These are phyloP conservation scores for Botryotinia globosa DNA, from an alignment of 2,329 filamentous ascomycete species.

Conservation along the genomic window DNA sequence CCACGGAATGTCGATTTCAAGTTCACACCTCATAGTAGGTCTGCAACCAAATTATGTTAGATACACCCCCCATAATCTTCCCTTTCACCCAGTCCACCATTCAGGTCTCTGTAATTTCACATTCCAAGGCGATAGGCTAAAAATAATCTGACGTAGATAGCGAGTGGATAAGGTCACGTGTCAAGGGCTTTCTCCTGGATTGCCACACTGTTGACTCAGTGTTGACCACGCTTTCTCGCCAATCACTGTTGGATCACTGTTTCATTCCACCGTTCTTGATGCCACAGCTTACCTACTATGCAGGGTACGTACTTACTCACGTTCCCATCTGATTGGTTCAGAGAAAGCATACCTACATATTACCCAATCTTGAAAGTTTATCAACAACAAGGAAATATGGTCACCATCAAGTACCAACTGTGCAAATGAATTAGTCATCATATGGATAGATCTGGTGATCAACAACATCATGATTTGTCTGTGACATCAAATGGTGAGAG, in stretches of 20 bases:
- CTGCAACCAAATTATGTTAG: background rate
- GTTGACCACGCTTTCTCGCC: too few species aligned
- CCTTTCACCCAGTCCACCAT: background rate
- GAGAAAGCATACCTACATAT: background rate
- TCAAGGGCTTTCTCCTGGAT: background rate
- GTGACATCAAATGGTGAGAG: background rate
- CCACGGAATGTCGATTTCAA: background rate
- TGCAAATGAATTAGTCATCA: background rate
- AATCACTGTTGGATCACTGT: background rate
- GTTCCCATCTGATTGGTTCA: background rate
- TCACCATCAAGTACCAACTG: background rate
- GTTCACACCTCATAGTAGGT: background rate
- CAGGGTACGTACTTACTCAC: background rate
- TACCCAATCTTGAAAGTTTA: background rate
- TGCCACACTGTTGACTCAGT: background rate
- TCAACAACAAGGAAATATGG: background rate
- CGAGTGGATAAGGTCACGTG: background rate
- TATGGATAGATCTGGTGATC: too few species aligned
- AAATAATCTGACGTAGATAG: conserved; percentile 16
- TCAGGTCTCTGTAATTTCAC: conserved; percentile 32
- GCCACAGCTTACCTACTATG: background rate
- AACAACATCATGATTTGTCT: background rate
- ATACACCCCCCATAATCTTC: background rate
- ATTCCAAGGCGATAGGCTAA: conserved; percentile 6
- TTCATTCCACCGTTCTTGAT: background rate